phyloP scores from a whole-genome alignment of 1,139 yeast species.

The Entelexis paramagnoliae region DNA sequence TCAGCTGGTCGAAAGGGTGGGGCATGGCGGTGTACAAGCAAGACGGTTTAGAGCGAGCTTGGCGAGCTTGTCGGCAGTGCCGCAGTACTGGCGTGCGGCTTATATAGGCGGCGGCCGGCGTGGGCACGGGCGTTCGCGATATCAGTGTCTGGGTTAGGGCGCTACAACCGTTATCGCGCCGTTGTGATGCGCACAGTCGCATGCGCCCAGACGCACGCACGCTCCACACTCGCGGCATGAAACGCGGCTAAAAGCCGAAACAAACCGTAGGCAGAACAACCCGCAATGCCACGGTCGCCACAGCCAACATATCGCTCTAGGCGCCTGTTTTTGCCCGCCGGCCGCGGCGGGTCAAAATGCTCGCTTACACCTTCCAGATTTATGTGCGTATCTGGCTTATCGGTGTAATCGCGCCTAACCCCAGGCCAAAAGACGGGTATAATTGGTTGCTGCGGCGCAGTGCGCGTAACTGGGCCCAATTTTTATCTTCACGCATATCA shows the following conservation, averaged over 20 bases:
- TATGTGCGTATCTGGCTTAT: neutral
- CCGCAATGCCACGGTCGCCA: too few relatives aligned
- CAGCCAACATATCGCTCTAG: too few relatives aligned
- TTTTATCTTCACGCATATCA: neutral
- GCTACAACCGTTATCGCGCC: neutral
- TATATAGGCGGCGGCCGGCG: neutral
- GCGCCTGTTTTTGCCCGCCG: neutral
- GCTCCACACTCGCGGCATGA: too few relatives aligned
- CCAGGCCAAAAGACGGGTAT: neutral
- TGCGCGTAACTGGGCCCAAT: neutral
- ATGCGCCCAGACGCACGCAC: too few relatives aligned
- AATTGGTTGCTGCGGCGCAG: neutral
- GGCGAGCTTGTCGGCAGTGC: too few relatives aligned
- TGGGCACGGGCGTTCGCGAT: neutral
- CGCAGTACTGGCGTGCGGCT: neutral
- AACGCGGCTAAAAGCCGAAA: too few relatives aligned
- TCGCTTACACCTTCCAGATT: conserved; percentile 4
- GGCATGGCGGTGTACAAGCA: neutral
- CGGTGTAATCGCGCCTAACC: neutral
- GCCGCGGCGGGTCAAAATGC: neutral
- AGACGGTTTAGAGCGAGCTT: too few relatives aligned
- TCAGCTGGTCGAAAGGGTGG: conserved; percentile 56
- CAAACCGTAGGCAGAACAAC: too few relatives aligned
- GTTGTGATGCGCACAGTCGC: neutral
- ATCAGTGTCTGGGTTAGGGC: neutral